phyloP scores from a whole-genome alignment of 345 rosid species.

The Firmiana major region DNA sequence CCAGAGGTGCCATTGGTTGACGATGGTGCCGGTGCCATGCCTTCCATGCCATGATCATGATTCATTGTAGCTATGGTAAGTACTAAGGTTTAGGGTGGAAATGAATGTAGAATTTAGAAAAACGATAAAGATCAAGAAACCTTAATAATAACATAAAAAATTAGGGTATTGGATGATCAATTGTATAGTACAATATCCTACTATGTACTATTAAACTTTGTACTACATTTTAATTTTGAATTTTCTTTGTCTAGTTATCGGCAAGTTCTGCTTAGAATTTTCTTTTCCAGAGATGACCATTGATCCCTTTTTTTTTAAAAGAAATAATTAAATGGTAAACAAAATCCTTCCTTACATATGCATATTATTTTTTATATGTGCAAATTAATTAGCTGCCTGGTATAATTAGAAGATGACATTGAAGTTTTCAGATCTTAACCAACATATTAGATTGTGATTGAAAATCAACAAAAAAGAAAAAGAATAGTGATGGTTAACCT shows the following conservation, averaged over 20 bases:
- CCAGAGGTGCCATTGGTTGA: conserved; percentile 27
- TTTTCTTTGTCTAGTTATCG: not conserved
- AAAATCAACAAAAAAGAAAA: too few relatives aligned
- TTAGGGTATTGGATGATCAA: not conserved
- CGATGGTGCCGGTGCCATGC: conserved; percentile 11
- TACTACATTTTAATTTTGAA: not conserved
- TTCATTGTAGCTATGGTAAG: not conserved
- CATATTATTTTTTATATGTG: too few relatives aligned
- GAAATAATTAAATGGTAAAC: not conserved
- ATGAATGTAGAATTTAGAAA: not conserved
- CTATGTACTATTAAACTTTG: not conserved
- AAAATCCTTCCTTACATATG: not conserved
- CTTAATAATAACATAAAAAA: not conserved
- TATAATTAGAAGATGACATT: too few relatives aligned
- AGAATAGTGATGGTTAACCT: not conserved
- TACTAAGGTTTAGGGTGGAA: not conserved
- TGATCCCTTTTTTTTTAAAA: not conserved
- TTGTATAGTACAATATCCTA: not conserved
- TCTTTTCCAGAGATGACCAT: not conserved
- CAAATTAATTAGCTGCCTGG: too few relatives aligned
- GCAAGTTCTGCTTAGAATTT: not conserved
- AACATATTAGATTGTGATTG: too few relatives aligned
- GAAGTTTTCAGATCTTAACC: too few relatives aligned
- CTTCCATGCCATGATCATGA: conserved; percentile 15
- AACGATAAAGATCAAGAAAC: not conserved